phyloP scores from a whole-genome alignment of 2,329 filamentous ascomycete species.

The Endocalyx cinctus region DNA sequence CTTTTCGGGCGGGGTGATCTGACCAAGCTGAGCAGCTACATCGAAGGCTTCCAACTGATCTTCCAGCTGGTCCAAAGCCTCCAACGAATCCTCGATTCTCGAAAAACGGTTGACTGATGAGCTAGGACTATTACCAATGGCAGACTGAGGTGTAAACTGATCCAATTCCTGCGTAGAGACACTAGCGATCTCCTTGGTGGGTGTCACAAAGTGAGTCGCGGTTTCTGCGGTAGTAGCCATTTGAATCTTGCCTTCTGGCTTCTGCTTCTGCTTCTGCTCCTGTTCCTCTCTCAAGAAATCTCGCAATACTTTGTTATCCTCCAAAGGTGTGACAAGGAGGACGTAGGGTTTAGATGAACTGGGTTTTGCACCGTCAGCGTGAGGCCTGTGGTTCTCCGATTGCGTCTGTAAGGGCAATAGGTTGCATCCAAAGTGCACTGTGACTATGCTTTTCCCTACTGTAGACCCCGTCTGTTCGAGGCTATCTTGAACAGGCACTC shows the following conservation, averaged over 20 bases:
- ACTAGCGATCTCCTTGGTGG: constrained; percentile 9
- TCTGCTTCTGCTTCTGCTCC: constrained; percentile 11
- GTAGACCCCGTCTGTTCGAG: constrained; percentile 10
- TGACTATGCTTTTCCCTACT: too few species aligned
- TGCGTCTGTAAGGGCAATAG: constrained; percentile 36
- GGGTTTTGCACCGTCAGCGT: too few species aligned
- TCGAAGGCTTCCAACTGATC: constrained; percentile 55
- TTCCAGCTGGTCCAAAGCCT: constrained; percentile 57
- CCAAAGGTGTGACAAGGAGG: constrained; percentile 32
- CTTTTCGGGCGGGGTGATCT: constrained; percentile 14
- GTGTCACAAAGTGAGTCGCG: too few species aligned
- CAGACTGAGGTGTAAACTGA: constrained; percentile 7
- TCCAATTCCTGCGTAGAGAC: constrained; percentile 6
- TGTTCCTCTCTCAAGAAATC: too few species aligned
- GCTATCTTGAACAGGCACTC: constrained; percentile 10
- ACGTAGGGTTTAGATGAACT: constrained; percentile 35
- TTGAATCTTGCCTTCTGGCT: constrained; percentile 5
- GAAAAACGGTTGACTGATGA: constrained; percentile 23
- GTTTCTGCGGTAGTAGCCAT: constrained; percentile 15
- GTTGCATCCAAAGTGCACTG: constrained; percentile 40
- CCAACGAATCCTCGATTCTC: constrained; percentile 60
- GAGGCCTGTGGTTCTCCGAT: constrained; percentile 15
- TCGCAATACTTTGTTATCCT: too few species aligned
- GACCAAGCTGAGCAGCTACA: constrained; percentile 20
- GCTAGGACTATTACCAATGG: too few species aligned